These are phyloP conservation scores for Mollisia scopiformis DNA, from an alignment of 2,329 filamentous ascomycete species.

Conservation along the genomic window DNA sequence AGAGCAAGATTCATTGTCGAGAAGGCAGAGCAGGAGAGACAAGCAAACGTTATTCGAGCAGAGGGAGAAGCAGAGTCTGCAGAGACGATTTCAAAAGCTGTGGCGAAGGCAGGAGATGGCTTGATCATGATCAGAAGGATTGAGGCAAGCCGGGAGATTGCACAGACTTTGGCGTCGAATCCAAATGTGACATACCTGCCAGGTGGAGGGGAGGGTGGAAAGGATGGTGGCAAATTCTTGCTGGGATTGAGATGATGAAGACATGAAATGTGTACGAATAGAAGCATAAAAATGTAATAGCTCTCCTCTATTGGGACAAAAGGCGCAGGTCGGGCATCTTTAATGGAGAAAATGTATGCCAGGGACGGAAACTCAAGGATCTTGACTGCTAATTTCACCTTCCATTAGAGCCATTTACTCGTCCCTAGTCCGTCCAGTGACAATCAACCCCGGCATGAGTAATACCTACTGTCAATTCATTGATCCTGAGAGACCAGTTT, in stretches of 20 bases:
- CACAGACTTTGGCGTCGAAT: conserved; percentile 83
- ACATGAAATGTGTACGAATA: conserved; percentile 19
- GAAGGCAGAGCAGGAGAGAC: conserved; percentile 96
- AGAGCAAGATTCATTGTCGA: conserved; percentile 97
- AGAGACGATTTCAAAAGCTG: conserved; percentile 91
- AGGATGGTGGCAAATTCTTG: conserved; percentile 60
- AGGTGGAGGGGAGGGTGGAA: conserved; percentile 68
- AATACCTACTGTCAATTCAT: too few species aligned
- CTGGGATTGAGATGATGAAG: conserved; percentile 59
- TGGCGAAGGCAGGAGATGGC: conserved; percentile 90
- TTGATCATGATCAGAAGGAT: conserved; percentile 96
- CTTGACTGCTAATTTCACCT: too few species aligned
- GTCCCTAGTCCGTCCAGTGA: too few species aligned
- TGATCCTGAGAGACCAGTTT: too few species aligned
- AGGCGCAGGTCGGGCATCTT: not conserved
- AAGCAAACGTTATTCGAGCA: conserved; percentile 96
- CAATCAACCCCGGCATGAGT: too few species aligned
- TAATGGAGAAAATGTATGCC: not conserved
- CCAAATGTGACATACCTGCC: conserved; percentile 96
- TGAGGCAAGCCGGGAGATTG: conserved; percentile 95
- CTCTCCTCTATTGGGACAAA: conserved; percentile 25
- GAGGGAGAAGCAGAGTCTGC: conserved; percentile 98
- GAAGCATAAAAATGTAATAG: conserved; percentile 35
- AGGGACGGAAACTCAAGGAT: too few species aligned
- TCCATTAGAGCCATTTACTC: not conserved